phyloP scores from a whole-genome alignment of 202 grass and related monocot genomes.

The Zizania palustris region DNA sequence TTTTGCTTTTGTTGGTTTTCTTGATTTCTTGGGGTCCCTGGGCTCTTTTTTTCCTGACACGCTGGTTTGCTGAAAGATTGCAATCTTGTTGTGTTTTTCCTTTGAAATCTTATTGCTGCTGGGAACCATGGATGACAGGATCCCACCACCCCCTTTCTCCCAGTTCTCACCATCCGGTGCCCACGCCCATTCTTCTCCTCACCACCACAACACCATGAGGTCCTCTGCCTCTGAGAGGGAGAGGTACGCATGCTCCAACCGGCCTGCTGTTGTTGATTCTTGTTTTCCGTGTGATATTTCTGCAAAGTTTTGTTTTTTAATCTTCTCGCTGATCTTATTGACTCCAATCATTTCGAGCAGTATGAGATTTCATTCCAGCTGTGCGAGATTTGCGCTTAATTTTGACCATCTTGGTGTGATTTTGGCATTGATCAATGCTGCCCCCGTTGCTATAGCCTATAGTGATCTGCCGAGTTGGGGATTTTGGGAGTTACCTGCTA shows the following conservation, averaged over 20 bases:
- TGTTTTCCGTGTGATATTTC: neutral
- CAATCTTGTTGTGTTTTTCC: slow-evolving; percentile 23
- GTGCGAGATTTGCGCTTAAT: slow-evolving; percentile 46
- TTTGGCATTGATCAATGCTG: slow-evolving; percentile 34
- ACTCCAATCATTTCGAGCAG: neutral
- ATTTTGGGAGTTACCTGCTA: slow-evolving; percentile 22
- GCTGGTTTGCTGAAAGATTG: slow-evolving; percentile 24
- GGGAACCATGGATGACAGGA: slow-evolving; percentile 79
- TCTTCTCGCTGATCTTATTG: slow-evolving; percentile 1
- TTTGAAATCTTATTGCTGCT: slow-evolving; percentile 29
- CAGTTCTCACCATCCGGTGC: slow-evolving; percentile 73
- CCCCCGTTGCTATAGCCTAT: neutral
- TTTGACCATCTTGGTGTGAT: slow-evolving; percentile 2
- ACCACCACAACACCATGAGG: slow-evolving; percentile 65
- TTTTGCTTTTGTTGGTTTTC: slow-evolving; percentile 25
- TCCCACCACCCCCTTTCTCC: slow-evolving; percentile 72
- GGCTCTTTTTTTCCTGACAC: neutral
- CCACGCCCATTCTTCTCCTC: slow-evolving; percentile 69
- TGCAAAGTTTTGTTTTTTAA: slow-evolving; percentile 28
- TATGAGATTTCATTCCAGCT: neutral
- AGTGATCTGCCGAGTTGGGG: slow-evolving; percentile 23
- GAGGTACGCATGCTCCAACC: slow-evolving; percentile 56
- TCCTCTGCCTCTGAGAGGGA: slow-evolving; percentile 78
- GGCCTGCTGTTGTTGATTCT: too few relatives aligned
- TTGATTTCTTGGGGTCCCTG: slow-evolving; percentile 1